phyloP scores from a whole-genome alignment of 495 filamentous ascomycete genomes.

The Xylaria flabelliformis region DNA sequence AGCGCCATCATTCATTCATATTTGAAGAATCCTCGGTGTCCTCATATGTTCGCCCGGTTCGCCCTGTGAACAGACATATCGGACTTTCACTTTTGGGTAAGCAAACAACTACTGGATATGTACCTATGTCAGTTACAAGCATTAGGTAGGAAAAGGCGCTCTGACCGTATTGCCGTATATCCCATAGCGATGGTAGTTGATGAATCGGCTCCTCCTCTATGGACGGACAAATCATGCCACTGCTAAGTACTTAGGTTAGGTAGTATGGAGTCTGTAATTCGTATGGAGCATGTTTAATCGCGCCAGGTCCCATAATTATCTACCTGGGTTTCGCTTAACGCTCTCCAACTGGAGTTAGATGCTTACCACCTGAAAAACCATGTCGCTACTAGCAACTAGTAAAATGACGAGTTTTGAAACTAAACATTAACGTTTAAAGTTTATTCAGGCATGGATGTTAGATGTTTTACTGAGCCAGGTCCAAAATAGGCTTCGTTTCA shows the following conservation, averaged over 20 bases:
- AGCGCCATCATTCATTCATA: not conserved
- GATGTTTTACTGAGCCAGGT: not conserved
- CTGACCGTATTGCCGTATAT: not conserved
- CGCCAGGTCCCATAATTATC: too few species aligned
- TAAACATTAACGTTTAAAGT: too few species aligned
- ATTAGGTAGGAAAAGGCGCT: not conserved
- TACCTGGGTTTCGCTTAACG: too few species aligned
- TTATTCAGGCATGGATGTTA: not conserved
- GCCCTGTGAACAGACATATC: slow-evolving; percentile 4
- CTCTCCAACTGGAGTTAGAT: too few species aligned
- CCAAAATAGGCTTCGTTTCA: not conserved
- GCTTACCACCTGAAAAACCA: too few species aligned
- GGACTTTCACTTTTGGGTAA: slow-evolving; percentile 23
- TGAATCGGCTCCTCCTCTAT: not conserved
- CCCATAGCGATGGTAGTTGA: not conserved
- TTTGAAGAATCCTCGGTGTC: slow-evolving; percentile 20
- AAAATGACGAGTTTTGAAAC: too few species aligned
- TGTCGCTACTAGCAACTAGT: too few species aligned
- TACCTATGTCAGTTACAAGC: slow-evolving; percentile 4
- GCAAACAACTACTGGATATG: slow-evolving; percentile 10
- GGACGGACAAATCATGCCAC: not conserved
- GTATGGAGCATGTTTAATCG: too few species aligned
- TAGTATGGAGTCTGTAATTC: not conserved
- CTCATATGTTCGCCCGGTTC: slow-evolving; percentile 11
- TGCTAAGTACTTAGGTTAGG: not conserved